Percentiles rank a stretch among this genome's conserved stretches.
Conservation (phyloP, 2,329 filamentous ascomycete genomes). For the Akanthomyces lecanii region DNA sequence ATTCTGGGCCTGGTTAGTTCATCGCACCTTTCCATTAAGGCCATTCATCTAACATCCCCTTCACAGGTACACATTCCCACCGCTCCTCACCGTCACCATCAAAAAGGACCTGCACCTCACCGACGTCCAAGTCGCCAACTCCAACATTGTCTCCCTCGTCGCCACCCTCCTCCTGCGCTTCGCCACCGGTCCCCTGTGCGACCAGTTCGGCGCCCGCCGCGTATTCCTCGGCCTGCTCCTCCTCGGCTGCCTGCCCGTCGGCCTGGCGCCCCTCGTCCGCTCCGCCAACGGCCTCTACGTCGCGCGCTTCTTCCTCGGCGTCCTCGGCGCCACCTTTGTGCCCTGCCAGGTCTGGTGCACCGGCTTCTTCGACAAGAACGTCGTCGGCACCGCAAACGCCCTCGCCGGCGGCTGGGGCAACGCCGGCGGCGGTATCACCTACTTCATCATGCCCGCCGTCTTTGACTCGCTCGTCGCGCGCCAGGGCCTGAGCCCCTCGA, state of each 20-base stretch:
- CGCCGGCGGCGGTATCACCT: conserved; percentile 83
- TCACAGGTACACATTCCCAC: conserved; percentile 73
- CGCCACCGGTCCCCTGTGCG: conserved; percentile 77
- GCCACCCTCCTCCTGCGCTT: conserved; percentile 70
- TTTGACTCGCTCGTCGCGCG: conserved; percentile 68
- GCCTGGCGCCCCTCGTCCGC: conserved; percentile 72
- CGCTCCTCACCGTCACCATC: conserved; percentile 73
- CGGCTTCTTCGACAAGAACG: conserved; percentile 87
- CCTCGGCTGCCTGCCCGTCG: conserved; percentile 73
- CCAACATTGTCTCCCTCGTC: conserved; percentile 78
- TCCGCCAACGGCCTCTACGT: conserved; percentile 60
- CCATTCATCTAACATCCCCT: background rate
- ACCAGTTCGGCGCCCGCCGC: conserved; percentile 73
- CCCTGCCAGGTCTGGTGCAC: conserved; percentile 92
- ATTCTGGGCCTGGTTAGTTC: conserved; percentile 73
- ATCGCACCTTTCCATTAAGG: too few species aligned
- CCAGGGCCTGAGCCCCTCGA: conserved; percentile 57
- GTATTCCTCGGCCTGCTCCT: conserved; percentile 79
- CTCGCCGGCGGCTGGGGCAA: conserved; percentile 83
- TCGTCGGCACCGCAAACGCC: conserved; percentile 85
- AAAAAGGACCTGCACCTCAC: conserved; percentile 71
- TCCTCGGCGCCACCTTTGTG: conserved; percentile 74
- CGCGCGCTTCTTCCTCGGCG: conserved; percentile 75
- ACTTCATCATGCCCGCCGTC: conserved; percentile 89
- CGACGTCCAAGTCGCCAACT: conserved; percentile 72